These are phyloP conservation scores for Sclerotinia subarctica DNA, from an alignment of 2,329 filamentous ascomycete genomes.

Conservation along the genomic window DNA sequence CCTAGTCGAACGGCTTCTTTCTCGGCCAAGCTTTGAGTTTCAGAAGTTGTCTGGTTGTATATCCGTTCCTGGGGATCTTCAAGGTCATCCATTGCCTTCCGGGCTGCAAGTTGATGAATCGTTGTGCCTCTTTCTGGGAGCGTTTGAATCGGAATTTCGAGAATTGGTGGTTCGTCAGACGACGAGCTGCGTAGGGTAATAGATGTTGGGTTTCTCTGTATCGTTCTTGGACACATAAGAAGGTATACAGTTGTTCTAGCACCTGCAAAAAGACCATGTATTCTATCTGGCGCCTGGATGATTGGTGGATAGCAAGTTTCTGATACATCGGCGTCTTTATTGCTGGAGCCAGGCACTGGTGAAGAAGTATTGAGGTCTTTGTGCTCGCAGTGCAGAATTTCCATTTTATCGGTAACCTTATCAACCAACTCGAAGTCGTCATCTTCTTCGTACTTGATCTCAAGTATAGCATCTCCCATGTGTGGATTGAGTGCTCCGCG, in stretches of 20 bases:
- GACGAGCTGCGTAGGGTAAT: slow-evolving; percentile 59
- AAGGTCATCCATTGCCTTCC: slow-evolving; percentile 66
- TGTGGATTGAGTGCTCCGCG: slow-evolving; percentile 67
- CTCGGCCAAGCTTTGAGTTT: slow-evolving; percentile 51
- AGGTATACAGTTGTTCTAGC: slow-evolving; percentile 64
- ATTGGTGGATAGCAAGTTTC: slow-evolving; percentile 51
- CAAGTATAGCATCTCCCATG: slow-evolving; percentile 60
- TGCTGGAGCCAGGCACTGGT: background rate
- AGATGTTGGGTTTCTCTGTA: slow-evolving; percentile 47
- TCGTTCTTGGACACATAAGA: slow-evolving; percentile 53
- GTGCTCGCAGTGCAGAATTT: slow-evolving; percentile 36
- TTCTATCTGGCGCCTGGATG: slow-evolving; percentile 60
- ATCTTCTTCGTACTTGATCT: slow-evolving; percentile 55
- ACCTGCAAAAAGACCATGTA: slow-evolving; percentile 65
- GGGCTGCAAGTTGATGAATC: slow-evolving; percentile 68
- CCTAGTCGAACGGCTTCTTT: slow-evolving; percentile 65
- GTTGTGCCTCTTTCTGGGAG: slow-evolving; percentile 48
- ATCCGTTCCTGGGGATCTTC: slow-evolving; percentile 70
- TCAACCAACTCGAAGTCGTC: slow-evolving; percentile 64
- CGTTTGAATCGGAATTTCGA: slow-evolving; percentile 60
- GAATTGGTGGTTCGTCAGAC: slow-evolving; percentile 54
- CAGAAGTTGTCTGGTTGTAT: slow-evolving; percentile 47
- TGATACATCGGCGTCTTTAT: slow-evolving; percentile 38
- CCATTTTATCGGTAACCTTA: slow-evolving; percentile 49
- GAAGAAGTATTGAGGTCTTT: background rate